These are phyloP conservation scores for Trichoderma reesei DNA, from an alignment of 495 filamentous ascomycete species.

Conservation along the genomic window DNA sequence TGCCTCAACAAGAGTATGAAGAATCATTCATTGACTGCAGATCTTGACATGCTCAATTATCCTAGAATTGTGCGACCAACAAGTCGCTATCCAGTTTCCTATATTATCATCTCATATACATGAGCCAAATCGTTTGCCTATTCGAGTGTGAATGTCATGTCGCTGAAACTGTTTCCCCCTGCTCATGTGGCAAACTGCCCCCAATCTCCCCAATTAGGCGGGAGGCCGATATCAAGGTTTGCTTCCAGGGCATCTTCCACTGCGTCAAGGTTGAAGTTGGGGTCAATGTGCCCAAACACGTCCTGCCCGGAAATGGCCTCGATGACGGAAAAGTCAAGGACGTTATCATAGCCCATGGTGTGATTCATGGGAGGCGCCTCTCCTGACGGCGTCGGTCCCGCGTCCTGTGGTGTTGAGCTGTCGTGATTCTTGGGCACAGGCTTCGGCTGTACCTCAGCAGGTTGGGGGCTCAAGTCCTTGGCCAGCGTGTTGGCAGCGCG, in stretches of 20 bases:
- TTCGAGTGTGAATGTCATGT: neutral
- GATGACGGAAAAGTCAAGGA: slow-evolving; percentile 22
- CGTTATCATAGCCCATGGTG: neutral
- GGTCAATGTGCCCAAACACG: slow-evolving; percentile 35
- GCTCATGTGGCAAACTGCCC: neutral
- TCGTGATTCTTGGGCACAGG: neutral
- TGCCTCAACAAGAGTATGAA: too few relatives aligned
- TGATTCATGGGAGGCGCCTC: neutral
- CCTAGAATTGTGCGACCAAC: too few relatives aligned
- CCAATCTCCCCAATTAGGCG: slow-evolving; percentile 22
- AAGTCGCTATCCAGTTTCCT: too few relatives aligned
- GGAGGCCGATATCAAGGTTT: slow-evolving; percentile 30
- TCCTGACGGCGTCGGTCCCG: neutral
- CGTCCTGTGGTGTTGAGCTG: neutral
- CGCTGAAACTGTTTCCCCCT: neutral
- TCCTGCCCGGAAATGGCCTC: slow-evolving; percentile 29
- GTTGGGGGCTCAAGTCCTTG: slow-evolving; percentile 7
- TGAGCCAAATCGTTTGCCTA: too few relatives aligned
- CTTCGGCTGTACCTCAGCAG: neutral
- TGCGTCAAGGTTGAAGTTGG: slow-evolving; percentile 31
- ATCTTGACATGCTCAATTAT: too few relatives aligned
- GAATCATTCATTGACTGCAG: too few relatives aligned
- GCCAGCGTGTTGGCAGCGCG: slow-evolving; percentile 13
- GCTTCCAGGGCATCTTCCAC: slow-evolving; percentile 33
- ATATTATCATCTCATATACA: too few relatives aligned